Percentiles rank a stretch among this genome's conserved stretches.
phyloP scores from a whole-genome alignment of 176 grass and related monocot genomes.

The Thinopyrum elongatum region DNA sequence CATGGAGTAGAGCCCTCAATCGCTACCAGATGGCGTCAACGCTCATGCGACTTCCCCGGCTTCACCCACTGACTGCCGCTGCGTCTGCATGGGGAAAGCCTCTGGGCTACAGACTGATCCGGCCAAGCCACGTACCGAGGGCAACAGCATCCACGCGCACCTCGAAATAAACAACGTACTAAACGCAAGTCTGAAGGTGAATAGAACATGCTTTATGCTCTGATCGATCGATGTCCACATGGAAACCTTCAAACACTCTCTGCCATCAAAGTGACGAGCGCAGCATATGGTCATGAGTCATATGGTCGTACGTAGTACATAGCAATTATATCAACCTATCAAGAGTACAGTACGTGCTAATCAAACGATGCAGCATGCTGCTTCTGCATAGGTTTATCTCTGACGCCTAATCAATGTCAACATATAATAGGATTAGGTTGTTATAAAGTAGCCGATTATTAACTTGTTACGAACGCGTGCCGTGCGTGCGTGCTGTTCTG shows the following conservation, averaged over 20 bases:
- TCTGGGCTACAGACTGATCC: neutral
- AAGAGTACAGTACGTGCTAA: too few relatives aligned
- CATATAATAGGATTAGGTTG: too few relatives aligned
- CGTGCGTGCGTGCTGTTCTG: neutral
- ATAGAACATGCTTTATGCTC: neutral
- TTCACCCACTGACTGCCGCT: conserved; percentile 14
- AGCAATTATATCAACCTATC: too few relatives aligned
- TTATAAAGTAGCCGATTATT: too few relatives aligned
- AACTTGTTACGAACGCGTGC: too few relatives aligned
- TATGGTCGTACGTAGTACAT: too few relatives aligned
- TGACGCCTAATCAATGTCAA: neutral
- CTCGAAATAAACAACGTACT: conserved; percentile 12
- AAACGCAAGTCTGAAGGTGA: neutral
- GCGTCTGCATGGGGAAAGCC: neutral
- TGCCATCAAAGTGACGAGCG: too few relatives aligned
- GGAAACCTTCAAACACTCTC: too few relatives aligned
- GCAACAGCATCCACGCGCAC: neutral
- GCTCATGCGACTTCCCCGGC: conserved; percentile 33
- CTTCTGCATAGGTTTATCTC: neutral
- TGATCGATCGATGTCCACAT: too few relatives aligned
- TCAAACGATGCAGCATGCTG: neutral
- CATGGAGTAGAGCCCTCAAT: neutral
- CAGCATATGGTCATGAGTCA: conserved; percentile 37
- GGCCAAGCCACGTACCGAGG: neutral
- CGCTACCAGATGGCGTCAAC: conserved; percentile 20